These are phyloP conservation scores for Boletus huronensis DNA, from an alignment of 768 basidiomycete species.

Conservation along the genomic window DNA sequence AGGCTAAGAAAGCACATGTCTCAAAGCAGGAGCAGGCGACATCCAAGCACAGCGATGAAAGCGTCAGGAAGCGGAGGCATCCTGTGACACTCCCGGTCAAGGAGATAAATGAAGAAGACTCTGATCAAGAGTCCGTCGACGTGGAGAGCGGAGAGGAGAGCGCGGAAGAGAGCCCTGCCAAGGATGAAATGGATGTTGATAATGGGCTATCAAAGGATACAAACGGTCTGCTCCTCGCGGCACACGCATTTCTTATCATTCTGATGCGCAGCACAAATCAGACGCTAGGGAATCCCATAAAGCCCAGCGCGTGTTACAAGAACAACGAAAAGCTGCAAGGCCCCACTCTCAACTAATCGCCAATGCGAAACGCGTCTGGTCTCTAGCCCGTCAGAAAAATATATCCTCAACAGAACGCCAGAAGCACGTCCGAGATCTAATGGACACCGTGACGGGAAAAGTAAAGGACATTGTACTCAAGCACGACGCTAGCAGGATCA, in stretches of 20 bases:
- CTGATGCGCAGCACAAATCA: conserved; percentile 25
- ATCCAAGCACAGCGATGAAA: conserved; percentile 25
- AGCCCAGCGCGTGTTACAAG: conserved; percentile 60
- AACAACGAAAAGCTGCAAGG: conserved; percentile 72
- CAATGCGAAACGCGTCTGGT: conserved; percentile 77
- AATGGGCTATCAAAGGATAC: conserved; percentile 44
- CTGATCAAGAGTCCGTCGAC: conserved; percentile 35
- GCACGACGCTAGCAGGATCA: conserved; percentile 87
- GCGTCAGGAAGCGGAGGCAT: conserved; percentile 54
- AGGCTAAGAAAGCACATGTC: conserved; percentile 50
- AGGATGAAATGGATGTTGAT: conserved; percentile 34
- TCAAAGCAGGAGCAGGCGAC: conserved; percentile 34
- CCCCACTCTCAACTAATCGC: conserved; percentile 68
- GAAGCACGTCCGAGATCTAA: conserved; percentile 69
- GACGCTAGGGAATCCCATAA: conserved; percentile 69
- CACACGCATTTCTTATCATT: not conserved
- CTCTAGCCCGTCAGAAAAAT: conserved; percentile 67
- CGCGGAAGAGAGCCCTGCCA: conserved; percentile 13
- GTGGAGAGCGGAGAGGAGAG: conserved; percentile 32
- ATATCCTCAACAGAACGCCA: conserved; percentile 68
- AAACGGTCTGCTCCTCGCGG: conserved; percentile 45
- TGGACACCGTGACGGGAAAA: conserved; percentile 73
- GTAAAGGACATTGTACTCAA: conserved; percentile 86
- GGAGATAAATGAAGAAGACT: conserved; percentile 36
- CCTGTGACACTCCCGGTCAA: conserved; percentile 48